Conservation (phyloP, 306 rosid species). For the Astragalus glycyphyllos region DNA sequence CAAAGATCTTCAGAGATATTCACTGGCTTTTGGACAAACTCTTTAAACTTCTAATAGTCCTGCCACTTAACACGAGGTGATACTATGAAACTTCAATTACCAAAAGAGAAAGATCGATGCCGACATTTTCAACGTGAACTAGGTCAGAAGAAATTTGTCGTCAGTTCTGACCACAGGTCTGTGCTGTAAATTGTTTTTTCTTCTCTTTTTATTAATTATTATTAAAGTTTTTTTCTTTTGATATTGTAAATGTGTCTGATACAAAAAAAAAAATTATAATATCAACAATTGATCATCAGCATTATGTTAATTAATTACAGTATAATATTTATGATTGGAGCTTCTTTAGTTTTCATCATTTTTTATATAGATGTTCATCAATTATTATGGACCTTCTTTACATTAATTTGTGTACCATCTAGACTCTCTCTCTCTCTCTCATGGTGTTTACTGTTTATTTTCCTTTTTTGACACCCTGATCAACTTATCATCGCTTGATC, state of each 20-base stretch:
- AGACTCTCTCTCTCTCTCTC: too few species aligned
- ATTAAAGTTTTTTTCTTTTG: conserved; percentile 4
- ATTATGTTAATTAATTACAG: conserved; percentile 32
- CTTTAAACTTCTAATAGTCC: conserved; percentile 48
- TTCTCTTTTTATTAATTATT: not conserved
- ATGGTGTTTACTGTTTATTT: too few species aligned
- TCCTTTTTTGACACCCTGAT: too few species aligned
- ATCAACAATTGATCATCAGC: not conserved
- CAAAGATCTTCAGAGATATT: conserved; percentile 81
- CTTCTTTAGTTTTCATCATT: conserved; percentile 13
- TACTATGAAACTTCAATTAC: conserved; percentile 4
- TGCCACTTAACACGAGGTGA: conserved; percentile 30
- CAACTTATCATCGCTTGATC: conserved; percentile 30
- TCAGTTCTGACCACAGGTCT: conserved; percentile 60
- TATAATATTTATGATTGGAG: conserved; percentile 49
- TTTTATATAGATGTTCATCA: conserved; percentile 36
- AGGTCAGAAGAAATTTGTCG: conserved; percentile 55
- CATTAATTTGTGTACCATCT: too few species aligned
- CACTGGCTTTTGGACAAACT: conserved; percentile 80
- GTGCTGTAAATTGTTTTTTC: conserved; percentile 49
- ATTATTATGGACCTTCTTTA: too few species aligned
- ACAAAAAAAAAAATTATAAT: conserved; percentile 3
- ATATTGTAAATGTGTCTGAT: conserved; percentile 69
- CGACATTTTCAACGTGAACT: conserved; percentile 48
- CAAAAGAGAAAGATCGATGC: conserved; percentile 29